phyloP scores from a whole-genome alignment of 2,329 filamentous ascomycete species.

The Penicillium expansum region DNA sequence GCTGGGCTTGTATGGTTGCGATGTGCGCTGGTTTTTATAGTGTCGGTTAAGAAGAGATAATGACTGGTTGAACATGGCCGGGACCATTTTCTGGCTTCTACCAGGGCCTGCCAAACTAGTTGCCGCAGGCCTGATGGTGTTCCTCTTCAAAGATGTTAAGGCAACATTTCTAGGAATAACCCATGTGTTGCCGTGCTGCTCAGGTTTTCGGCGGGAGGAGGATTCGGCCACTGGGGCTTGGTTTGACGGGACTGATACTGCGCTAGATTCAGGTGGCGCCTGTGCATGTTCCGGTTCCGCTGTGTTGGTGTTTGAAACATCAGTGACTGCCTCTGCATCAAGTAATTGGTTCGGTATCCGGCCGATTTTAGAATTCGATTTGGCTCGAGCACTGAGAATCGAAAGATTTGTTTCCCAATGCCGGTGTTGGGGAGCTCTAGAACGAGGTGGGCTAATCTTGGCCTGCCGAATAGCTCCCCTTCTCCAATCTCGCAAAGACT shows the following conservation, averaged over 20 bases:
- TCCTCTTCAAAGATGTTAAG: slow-evolving; percentile 38
- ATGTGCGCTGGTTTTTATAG: slow-evolving; percentile 23
- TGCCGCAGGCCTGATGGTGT: slow-evolving; percentile 35
- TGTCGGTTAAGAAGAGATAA: slow-evolving; percentile 34
- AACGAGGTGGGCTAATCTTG: slow-evolving; percentile 17
- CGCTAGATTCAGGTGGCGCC: neutral
- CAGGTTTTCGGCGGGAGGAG: slow-evolving; percentile 8
- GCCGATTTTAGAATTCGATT: neutral
- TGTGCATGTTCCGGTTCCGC: slow-evolving; percentile 5
- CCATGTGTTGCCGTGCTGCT: slow-evolving; percentile 32
- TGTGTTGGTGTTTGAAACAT: slow-evolving; percentile 2
- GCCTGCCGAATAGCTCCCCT: slow-evolving; percentile 42
- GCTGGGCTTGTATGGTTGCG: slow-evolving; percentile 21
- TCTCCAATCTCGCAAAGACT: slow-evolving; percentile 52
- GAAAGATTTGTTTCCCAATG: slow-evolving; percentile 23
- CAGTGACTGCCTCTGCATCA: neutral
- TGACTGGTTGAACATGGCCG: slow-evolving; percentile 31
- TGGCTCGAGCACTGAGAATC: slow-evolving; percentile 15
- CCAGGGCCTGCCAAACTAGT: slow-evolving; percentile 27
- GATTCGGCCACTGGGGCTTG: neutral
- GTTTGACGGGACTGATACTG: slow-evolving; percentile 2
- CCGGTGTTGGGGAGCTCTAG: slow-evolving; percentile 23
- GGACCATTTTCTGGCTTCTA: slow-evolving; percentile 14
- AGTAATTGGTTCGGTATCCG: slow-evolving; percentile 4
- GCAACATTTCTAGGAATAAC: slow-evolving; percentile 34